These are phyloP conservation scores for Vaccinium darrowii DNA, from an alignment of 148 eudicot genomes.

Conservation along the genomic window DNA sequence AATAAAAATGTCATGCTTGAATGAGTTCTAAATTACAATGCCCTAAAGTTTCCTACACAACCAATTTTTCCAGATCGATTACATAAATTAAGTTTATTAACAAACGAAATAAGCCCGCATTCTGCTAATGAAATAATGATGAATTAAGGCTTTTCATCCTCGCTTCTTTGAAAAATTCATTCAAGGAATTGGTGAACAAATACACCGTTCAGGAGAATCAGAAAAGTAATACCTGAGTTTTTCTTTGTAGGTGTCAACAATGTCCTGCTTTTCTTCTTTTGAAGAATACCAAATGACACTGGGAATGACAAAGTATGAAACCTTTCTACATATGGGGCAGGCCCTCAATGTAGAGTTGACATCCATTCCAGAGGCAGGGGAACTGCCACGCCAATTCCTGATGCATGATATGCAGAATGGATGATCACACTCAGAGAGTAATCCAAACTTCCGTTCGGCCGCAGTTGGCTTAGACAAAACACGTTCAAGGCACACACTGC, in stretches of 20 bases:
- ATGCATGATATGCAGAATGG: slow-evolving; percentile 89
- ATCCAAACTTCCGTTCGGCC: slow-evolving; percentile 82
- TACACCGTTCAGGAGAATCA: slow-evolving; percentile 4
- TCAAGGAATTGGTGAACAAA: slow-evolving; percentile 10
- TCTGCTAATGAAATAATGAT: neutral
- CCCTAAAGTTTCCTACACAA: neutral
- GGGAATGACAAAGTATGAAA: slow-evolving; percentile 96
- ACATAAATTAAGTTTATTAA: neutral
- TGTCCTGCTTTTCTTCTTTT: slow-evolving; percentile 74
- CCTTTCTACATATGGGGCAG: slow-evolving; percentile 93
- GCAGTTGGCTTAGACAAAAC: slow-evolving; percentile 69
- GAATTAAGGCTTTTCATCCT: neutral
- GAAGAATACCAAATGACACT: slow-evolving; percentile 93
- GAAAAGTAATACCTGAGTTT: slow-evolving; percentile 61
- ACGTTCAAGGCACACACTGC: slow-evolving; percentile 92
- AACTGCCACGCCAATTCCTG: slow-evolving; percentile 88
- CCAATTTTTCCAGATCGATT: neutral
- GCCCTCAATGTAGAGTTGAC: slow-evolving; percentile 88
- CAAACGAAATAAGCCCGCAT: neutral
- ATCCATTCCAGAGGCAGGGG: slow-evolving; percentile 89
- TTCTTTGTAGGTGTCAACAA: slow-evolving; percentile 77
- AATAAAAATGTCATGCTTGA: neutral
- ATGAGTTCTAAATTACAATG: neutral
- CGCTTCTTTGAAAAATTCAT: neutral
- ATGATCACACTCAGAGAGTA: slow-evolving; percentile 93